Conservation (phyloP, 2,329 filamentous ascomycete species). For the Neofusicoccum sp. region DNA sequence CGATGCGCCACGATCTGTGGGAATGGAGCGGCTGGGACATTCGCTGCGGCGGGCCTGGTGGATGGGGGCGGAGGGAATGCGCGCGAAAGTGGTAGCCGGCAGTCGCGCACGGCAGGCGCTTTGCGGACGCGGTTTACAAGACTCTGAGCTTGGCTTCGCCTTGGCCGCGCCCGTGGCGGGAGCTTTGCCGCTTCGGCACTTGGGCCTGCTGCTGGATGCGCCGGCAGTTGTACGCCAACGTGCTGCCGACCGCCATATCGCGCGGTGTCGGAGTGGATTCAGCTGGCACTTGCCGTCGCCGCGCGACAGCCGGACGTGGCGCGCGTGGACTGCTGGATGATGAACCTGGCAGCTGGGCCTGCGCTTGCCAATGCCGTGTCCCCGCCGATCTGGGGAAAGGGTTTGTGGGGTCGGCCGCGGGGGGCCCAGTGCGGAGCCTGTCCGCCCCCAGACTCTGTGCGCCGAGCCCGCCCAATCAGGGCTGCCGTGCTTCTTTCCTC, state of each 20-base stretch:
- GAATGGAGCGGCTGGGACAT: background rate
- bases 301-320: background rate
- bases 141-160: background rate
- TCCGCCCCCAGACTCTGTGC: conserved; percentile 1
- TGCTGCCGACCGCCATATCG: background rate
- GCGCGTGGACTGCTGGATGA: background rate
- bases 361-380: background rate
- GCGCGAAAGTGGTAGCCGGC: background rate
- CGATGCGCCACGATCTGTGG: background rate
- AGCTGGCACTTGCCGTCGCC: background rate
- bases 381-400: conserved; percentile 11
- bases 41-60: background rate
- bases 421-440: background rate
- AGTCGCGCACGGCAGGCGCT: background rate
- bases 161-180: background rate
- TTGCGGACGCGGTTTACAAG: background rate
- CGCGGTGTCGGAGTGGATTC: background rate
- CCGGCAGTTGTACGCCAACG: background rate
- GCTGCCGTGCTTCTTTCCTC: background rate
- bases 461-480: background rate
- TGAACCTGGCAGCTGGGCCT: background rate
- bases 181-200: conserved; percentile 9
- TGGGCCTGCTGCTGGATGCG: background rate
- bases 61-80: background rate
- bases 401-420: conserved; percentile 9